These are phyloP conservation scores for Pythium scleroteichum DNA, from an alignment of 352 stramenopile genomes.

Conservation along the genomic window DNA sequence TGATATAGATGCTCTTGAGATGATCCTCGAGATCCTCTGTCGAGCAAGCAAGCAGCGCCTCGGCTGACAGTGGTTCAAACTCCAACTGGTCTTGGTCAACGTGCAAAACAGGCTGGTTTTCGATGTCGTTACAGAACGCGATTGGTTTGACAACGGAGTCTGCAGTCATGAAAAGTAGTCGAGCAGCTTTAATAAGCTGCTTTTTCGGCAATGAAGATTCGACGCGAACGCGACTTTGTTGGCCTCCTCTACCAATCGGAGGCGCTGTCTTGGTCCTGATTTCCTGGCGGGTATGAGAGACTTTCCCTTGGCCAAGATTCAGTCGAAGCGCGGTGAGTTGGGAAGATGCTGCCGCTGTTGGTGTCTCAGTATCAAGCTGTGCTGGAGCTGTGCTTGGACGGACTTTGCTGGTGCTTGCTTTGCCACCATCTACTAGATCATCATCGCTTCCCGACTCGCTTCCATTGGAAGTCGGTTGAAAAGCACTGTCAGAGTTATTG, in stretches of 20 bases:
- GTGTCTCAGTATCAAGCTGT: too few species aligned
- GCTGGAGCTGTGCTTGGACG: slow-evolving; percentile 27
- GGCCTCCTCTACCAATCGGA: neutral
- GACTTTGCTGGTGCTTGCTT: slow-evolving; percentile 1
- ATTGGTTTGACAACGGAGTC: slow-evolving; percentile 69
- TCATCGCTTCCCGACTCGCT: slow-evolving; percentile 2
- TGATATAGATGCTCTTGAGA: slow-evolving; percentile 75
- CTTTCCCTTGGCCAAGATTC: too few species aligned
- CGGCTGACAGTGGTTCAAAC: slow-evolving; percentile 41
- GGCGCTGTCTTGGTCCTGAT: slow-evolving; percentile 1
- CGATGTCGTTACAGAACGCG: slow-evolving; percentile 52
- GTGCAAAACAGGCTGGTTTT: slow-evolving; percentile 34
- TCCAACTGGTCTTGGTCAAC: slow-evolving; percentile 34
- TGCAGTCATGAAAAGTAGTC: slow-evolving; percentile 55
- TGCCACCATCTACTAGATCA: neutral
- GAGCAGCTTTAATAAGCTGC: slow-evolving; percentile 12
- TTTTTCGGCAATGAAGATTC: neutral
- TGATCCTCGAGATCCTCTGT: slow-evolving; percentile 65
- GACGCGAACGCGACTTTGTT: neutral
- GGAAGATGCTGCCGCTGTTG: too few species aligned
- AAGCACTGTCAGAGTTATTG: neutral
- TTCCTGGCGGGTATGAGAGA: too few species aligned
- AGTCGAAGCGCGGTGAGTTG: too few species aligned
- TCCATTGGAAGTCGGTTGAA: neutral
- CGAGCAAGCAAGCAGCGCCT: slow-evolving; percentile 42